These are phyloP conservation scores for Parsonsia alboflavescens DNA, from an alignment of 257 asterid genomes.

Conservation along the genomic window DNA sequence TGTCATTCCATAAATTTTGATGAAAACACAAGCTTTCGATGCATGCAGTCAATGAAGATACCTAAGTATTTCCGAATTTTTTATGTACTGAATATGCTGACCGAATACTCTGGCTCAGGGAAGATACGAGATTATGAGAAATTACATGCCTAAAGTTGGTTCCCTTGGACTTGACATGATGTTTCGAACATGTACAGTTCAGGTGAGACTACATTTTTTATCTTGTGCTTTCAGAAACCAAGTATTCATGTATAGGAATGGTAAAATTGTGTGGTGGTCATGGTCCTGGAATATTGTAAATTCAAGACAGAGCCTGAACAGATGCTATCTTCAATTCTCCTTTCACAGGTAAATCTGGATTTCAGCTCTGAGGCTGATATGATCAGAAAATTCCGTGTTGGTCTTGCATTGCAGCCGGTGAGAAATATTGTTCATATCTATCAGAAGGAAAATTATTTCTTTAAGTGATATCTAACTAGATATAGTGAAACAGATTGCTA, in stretches of 20 bases:
- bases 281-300: neutral
- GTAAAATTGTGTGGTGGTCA: neutral
- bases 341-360: slow-evolving; percentile 86
- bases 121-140: slow-evolving; percentile 82
- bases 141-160: slow-evolving; percentile 99
- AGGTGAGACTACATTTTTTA: slow-evolving; percentile 39
- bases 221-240: neutral
- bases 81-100: slow-evolving; percentile 32
- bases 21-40: neutral
- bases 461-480: slow-evolving; percentile 31
- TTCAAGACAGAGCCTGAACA: neutral
- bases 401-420: slow-evolving; percentile 95
- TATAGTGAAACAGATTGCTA: slow-evolving; percentile 70
- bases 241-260: neutral
- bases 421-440: slow-evolving; percentile 30
- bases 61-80: neutral
- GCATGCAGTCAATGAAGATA: neutral
- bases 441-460: slow-evolving; percentile 6
- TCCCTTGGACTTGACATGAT: slow-evolving; percentile 94
- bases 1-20: slow-evolving; percentile 6
- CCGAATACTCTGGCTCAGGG: slow-evolving; percentile 54
- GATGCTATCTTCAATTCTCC: neutral
- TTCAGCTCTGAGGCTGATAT: slow-evolving; percentile 93
- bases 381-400: slow-evolving; percentile 94
- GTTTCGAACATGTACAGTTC: slow-evolving; percentile 95